Percentiles rank a stretch among this genome's conserved stretches.
Conservation (phyloP, 805 yeast species). For the Lachancea cidri region DNA sequence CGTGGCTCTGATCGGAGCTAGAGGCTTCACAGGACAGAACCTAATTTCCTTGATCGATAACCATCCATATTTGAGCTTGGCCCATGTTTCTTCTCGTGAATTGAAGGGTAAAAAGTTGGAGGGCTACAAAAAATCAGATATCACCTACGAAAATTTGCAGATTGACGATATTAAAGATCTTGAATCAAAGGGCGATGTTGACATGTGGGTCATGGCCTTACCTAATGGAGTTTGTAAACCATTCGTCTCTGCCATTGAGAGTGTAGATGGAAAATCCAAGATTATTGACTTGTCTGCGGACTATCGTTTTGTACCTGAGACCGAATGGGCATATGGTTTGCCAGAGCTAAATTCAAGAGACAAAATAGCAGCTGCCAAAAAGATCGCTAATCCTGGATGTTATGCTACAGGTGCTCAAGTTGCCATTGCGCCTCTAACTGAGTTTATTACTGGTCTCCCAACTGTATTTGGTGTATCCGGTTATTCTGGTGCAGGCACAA, state of each 20-base stretch:
- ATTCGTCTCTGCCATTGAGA: constrained; percentile 73
- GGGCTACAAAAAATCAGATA: constrained; percentile 79
- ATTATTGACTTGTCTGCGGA: constrained; percentile 94
- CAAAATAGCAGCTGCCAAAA: constrained; percentile 61
- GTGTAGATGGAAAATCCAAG: constrained; percentile 64
- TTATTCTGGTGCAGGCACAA: constrained; percentile 98
- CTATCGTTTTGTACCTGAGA: constrained; percentile 84
- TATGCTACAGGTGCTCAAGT: constrained; percentile 98
- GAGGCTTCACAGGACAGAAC: constrained; percentile 96
- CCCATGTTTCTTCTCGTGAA: constrained; percentile 96
- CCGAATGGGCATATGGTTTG: constrained; percentile 89
- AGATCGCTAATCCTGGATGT: constrained; percentile 96
- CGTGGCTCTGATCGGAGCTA: constrained; percentile 95
- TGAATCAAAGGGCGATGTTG: constrained; percentile 74
- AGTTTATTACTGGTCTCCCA: constrained; percentile 66
- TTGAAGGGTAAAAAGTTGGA: constrained; percentile 78
- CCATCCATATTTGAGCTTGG: constrained; percentile 82
- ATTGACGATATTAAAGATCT: constrained; percentile 77
- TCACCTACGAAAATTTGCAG: constrained; percentile 79
- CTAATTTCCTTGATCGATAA: constrained; percentile 78
- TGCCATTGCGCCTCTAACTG: constrained; percentile 81
- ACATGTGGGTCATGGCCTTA: constrained; percentile 98
- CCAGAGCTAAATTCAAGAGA: constrained; percentile 82
- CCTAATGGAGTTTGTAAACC: constrained; percentile 97
- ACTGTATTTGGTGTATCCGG: constrained; percentile 94